Base-by-base conservation (phyloP, 2,329 filamentous ascomycete species). In the Ophiostoma novo-ulmi region DNA sequence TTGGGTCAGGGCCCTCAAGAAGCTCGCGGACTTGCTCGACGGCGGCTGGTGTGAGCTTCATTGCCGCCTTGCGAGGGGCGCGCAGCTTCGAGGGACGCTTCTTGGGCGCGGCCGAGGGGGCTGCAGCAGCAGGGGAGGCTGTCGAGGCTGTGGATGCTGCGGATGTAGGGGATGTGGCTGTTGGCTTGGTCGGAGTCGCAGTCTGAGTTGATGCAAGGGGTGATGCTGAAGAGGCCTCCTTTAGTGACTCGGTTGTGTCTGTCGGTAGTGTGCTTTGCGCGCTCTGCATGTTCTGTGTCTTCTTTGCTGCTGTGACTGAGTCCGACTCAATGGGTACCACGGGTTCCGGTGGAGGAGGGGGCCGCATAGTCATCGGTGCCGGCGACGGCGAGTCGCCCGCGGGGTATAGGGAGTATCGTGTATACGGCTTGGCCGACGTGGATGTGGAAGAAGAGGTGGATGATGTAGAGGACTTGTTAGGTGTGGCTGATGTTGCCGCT, bases 1-100 rank as follows among this genome's bases (percentile, higher is more conserved):
- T 97, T 1, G 94, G 93, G 36, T 95, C 89, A 0, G 95, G 95
- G 76, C 93, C 90, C 73, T 94, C 88, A 7, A 97, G 85, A 52
- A 99, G 81, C 22, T 85, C 84, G 71, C 88, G 88, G 44, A 99
- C 84, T 76, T 97, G 93, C 66, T 89, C 84, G 2, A 97, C 90
- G 0, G 95, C 95, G 0, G 88, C 82, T 0, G 91, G 87, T 0
- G 94, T 94, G 35, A 99, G 85, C 75, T 88, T 92, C 83, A 99
- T 94, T 1, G 94, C 93, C 0, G 95, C 94, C 82, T 98, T 98
- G 71, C 94, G 89, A 14, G 94, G 87, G 52, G 79, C 74, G 64
- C 90, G 86, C 41, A 97, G 84, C 78, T 90, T 93, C 74, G 79
- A 78, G 1, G n/a, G 76, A 74, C 52, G 77, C 75, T 86, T 87